Base-by-base conservation (phyloP, 345 rosid species). In the Euphorbia tirucalli region DNA sequence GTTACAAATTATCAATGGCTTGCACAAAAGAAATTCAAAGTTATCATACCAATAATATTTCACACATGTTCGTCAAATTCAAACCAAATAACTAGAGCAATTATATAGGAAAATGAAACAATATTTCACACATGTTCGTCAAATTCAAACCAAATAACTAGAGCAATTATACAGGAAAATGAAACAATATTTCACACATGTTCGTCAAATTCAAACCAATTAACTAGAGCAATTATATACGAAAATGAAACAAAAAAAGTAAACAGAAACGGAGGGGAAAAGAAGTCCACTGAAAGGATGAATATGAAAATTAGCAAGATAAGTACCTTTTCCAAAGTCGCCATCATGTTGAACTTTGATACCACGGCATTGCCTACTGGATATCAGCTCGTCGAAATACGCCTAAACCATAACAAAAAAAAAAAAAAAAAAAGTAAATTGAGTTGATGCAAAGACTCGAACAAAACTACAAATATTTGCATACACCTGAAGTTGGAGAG, bases 351-450 rank as follows among this genome's bases (percentile, higher is more conserved):
- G 78, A 6, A 94, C 95, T 73, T 79, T 78, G 70, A 94, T 72
- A 3, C 87, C 83, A 35, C 4, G 74, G 79, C 85, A 81, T 72
- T 80, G 63, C 61, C 93, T 83, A 73, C 71, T 72, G 0, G 79
- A 70, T 30, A 85, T 32, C 59, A 92, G 92, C 81, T 80, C 81
- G 24, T 89, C 83, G n/a, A 86, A 92, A 66, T 94, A 92, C 74
- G 88, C 97, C 98, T 94, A 81, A 63, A 61, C 57, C 44, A 57
- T 24, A 1, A 2, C 14, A 9, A 11, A 19, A 50, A 18, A 13
- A 0, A 6, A 32, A n/a, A n/a, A n/a, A n/a, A 13, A n/a, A n/a
- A 18, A 4, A 61, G 19, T 19, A n/a, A 22, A 6, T 7, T 8
- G 11, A 55, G 15, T 46, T 46, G 52, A 13, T 6, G 52, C 52